Conservation (phyloP, 371 early-diverging fungal species). For the Basidiobolus meristosporus region DNA sequence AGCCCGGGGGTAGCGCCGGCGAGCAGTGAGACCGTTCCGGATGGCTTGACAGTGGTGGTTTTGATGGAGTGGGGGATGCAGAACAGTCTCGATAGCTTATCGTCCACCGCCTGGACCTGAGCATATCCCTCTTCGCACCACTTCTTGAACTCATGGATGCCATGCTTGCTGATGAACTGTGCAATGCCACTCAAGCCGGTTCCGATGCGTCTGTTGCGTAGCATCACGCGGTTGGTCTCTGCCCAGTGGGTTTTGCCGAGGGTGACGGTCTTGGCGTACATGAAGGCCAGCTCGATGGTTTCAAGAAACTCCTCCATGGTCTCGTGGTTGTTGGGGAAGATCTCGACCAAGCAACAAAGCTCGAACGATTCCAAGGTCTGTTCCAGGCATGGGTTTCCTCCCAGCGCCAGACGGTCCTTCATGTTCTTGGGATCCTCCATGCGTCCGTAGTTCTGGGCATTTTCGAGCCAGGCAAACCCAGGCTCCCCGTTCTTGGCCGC, state of each 20-base stretch:
- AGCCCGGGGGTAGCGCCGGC: constrained; percentile 18
- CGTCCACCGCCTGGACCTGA: constrained; percentile 6
- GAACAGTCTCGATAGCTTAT: constrained; percentile 8
- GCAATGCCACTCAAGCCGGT: constrained; percentile 13
- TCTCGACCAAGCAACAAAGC: constrained; percentile 15
- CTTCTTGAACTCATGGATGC: constrained; percentile 4
- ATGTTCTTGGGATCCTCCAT: constrained; percentile 9
- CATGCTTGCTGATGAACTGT: constrained; percentile 11
- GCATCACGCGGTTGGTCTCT: constrained; percentile 13
- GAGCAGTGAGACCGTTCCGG: constrained; percentile 12
- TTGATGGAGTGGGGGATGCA: constrained; percentile 14
- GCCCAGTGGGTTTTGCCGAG: constrained; percentile 15
- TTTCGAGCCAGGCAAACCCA: constrained; percentile 16
- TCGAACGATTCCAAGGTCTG: constrained; percentile 16
- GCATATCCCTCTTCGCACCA: constrained; percentile 14
- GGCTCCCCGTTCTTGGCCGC: constrained; percentile 14
- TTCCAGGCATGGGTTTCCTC: constrained; percentile 19
- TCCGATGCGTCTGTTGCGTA: constrained; percentile 16
- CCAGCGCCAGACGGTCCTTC: constrained; percentile 9
- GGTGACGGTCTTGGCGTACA: constrained; percentile 18
- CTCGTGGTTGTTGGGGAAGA: constrained; percentile 11
- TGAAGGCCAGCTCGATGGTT: constrained; percentile 11
- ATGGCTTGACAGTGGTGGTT: constrained; percentile 14
- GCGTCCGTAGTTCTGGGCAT: constrained; percentile 11
- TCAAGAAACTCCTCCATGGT: constrained; percentile 11